Evolutionary conservation across 1,284 basidiomycete species (phyloP).

Genomic region (Trametes sp.): DNA sequence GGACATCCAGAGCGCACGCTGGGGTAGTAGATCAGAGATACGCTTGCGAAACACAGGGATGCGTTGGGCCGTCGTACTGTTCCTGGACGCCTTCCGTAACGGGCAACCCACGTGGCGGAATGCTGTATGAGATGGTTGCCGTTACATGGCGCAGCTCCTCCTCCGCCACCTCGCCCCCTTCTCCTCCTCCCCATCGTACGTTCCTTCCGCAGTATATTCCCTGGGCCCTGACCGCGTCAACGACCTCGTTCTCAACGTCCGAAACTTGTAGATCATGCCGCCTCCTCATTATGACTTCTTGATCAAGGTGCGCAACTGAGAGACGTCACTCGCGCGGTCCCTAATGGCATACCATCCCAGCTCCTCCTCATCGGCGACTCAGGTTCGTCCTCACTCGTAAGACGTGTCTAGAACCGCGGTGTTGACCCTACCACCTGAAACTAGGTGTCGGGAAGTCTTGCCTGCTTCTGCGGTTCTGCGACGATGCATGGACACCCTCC

Average conservation of each 20-base stretch:
- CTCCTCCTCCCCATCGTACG: slow-evolving; percentile 1
- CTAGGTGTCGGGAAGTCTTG: slow-evolving; percentile 98
- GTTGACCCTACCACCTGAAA: slow-evolving; percentile 9
- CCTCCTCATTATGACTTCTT: slow-evolving; percentile 91
- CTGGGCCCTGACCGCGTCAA: slow-evolving; percentile 3
- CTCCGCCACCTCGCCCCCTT: slow-evolving; percentile 12
- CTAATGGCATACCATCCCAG: slow-evolving; percentile 49
- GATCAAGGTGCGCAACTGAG: slow-evolving; percentile 73
- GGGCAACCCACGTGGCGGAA: slow-evolving; percentile 15
- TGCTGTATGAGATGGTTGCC: slow-evolving; percentile 22
- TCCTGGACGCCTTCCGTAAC: slow-evolving; percentile 6
- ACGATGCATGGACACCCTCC: slow-evolving; percentile 99
- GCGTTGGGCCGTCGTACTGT: background rate
- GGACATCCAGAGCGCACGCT: background rate
- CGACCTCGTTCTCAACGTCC: background rate
- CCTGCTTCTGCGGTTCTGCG: slow-evolving; percentile 97
- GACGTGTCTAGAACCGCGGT: slow-evolving; percentile 6
- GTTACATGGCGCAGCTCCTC: slow-evolving; percentile 20
- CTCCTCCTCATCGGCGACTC: slow-evolving; percentile 97
- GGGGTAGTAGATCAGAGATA: background rate
- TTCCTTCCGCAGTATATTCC: background rate
- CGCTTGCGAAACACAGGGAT: background rate
- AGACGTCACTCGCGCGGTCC: slow-evolving; percentile 15
- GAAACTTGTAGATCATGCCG: slow-evolving; percentile 61
- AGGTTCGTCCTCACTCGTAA: slow-evolving; percentile 49